Evolutionary conservation across 176 grass and related monocot species (phyloP).

Genomic region (Avena atlantica): DNA sequence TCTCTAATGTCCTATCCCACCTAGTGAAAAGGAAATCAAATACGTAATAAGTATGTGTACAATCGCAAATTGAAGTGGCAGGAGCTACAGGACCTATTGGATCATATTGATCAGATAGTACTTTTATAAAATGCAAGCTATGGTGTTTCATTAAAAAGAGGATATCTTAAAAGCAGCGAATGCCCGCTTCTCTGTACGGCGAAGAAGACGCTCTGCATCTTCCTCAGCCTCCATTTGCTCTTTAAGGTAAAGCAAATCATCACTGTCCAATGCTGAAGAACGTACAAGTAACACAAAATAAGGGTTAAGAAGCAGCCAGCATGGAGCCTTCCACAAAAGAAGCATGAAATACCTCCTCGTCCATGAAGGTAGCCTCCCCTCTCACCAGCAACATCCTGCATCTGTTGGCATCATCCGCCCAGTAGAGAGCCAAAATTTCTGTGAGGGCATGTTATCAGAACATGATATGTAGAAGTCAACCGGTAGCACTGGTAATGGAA

Average conservation of each 20-base stretch:
- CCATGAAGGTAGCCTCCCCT: slow-evolving; percentile 97
- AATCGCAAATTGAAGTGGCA: background rate
- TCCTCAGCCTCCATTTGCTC: slow-evolving; percentile 99
- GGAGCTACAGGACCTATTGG: background rate
- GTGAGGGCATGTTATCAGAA: slow-evolving; percentile 99
- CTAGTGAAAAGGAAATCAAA: background rate
- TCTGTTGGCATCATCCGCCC: slow-evolving; percentile 78
- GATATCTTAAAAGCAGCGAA: slow-evolving; percentile 99
- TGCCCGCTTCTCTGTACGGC: slow-evolving; percentile 87
- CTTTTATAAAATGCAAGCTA: background rate
- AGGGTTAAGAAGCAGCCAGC: slow-evolving; percentile 34
- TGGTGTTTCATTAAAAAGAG: slow-evolving; percentile 41
- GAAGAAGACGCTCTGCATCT: slow-evolving; percentile 93
- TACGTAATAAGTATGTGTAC: background rate
- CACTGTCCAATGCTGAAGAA: slow-evolving; percentile 88
- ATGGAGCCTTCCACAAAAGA: slow-evolving; percentile 33
- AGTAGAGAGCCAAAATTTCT: slow-evolving; percentile 91
- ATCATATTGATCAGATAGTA: background rate
- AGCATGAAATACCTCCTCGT: slow-evolving; percentile 77
- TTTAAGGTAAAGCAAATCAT: slow-evolving; percentile 98
- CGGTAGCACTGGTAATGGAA: slow-evolving; percentile 11
- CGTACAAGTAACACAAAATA: slow-evolving; percentile 25
- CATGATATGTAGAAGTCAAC: slow-evolving; percentile 16
- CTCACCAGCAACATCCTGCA: slow-evolving; percentile 99
- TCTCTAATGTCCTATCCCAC: background rate